Evolutionary conservation across 1,284 basidiomycete species (phyloP).

Genomic region (Crocinoboletus sp.): DNA sequence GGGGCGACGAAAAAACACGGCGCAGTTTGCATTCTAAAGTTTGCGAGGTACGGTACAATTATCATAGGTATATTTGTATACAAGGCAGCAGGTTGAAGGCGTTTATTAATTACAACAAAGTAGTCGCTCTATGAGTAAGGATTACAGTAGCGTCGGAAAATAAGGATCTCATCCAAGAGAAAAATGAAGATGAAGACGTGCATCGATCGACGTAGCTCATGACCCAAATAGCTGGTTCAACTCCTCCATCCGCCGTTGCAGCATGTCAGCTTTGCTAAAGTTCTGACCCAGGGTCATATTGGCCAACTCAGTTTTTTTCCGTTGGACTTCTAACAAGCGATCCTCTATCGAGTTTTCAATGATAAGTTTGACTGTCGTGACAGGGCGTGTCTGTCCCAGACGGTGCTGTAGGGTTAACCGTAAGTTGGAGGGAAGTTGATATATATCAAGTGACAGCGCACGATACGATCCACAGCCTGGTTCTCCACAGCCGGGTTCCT

Average conservation of each 20-base stretch:
- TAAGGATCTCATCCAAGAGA: slow-evolving; percentile 18
- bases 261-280: slow-evolving; percentile 78
- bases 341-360: slow-evolving; percentile 94
- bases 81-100: slow-evolving; percentile 1
- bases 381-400: slow-evolving; percentile 87
- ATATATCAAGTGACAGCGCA: slow-evolving; percentile 22
- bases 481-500: slow-evolving; percentile 98
- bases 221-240: slow-evolving; percentile 62
- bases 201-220: slow-evolving; percentile 29
- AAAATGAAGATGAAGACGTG: slow-evolving; percentile 11
- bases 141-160: slow-evolving; percentile 28
- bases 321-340: slow-evolving; percentile 84
- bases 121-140: slow-evolving; percentile 29
- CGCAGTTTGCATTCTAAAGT: slow-evolving; percentile 70
- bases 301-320: slow-evolving; percentile 90
- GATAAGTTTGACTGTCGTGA: slow-evolving; percentile 89
- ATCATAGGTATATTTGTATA: neutral
- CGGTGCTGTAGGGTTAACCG: slow-evolving; percentile 60
- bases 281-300: slow-evolving; percentile 84
- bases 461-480: slow-evolving; percentile 92
- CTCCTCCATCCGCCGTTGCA: slow-evolving; percentile 82
- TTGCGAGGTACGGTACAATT: neutral
- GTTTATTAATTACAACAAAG: slow-evolving; percentile 30
- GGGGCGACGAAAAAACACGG: slow-evolving; percentile 67
- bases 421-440: slow-evolving; percentile 5